These are phyloP conservation scores for Pseudozyma tsukubaensis DNA, from an alignment of 1,284 basidiomycete species.

Conservation along the genomic window DNA sequence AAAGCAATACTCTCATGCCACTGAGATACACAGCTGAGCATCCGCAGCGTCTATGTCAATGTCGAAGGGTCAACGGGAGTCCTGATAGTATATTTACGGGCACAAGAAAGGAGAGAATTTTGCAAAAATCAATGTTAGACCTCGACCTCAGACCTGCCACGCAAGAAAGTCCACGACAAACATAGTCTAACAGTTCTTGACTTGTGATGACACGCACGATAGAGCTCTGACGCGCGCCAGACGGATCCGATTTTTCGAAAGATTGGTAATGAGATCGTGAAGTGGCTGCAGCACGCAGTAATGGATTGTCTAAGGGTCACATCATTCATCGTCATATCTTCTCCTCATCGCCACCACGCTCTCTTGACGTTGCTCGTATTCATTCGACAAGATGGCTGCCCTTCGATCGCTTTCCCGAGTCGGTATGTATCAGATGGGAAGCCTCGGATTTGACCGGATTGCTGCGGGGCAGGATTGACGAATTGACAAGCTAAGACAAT, in stretches of 20 bases:
- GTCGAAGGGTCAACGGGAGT: too few relatives aligned
- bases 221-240: slow-evolving; percentile 12
- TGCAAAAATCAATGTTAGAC: too few relatives aligned
- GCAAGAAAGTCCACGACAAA: too few relatives aligned
- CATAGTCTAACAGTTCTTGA: background rate
- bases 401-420: slow-evolving; percentile 47
- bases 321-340: background rate
- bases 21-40: too few relatives aligned
- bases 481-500: too few relatives aligned
- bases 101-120: too few relatives aligned
- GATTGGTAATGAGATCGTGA: slow-evolving; percentile 52
- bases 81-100: too few relatives aligned
- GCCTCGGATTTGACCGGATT: too few relatives aligned
- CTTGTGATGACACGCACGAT: slow-evolving; percentile 16
- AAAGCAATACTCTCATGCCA: too few relatives aligned
- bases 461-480: too few relatives aligned
- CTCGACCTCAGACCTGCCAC: too few relatives aligned
- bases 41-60: too few relatives aligned
- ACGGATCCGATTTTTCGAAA: slow-evolving; percentile 36
- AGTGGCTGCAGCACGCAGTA: slow-evolving; percentile 14
- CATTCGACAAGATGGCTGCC: slow-evolving; percentile 37
- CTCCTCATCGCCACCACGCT: slow-evolving; percentile 27
- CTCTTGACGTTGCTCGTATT: background rate
- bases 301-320: background rate
- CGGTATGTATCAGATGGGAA: slow-evolving; percentile 26